Conservation (phyloP, 1,284 basidiomycete genomes). For the Bjerkandera adusta region DNA sequence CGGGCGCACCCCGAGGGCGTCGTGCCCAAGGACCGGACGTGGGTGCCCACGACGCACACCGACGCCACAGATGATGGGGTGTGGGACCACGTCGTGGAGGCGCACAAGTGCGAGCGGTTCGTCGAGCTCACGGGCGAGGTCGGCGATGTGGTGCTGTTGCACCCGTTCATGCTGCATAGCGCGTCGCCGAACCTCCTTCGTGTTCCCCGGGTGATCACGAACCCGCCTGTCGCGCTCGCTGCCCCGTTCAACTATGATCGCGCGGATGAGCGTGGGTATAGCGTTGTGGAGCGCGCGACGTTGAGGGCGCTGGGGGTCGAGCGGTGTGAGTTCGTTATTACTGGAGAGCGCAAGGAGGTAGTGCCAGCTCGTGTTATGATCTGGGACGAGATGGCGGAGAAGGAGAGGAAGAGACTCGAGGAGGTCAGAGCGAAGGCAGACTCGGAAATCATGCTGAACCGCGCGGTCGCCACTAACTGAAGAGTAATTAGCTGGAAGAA, state of each 20-base stretch:
- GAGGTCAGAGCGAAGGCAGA: constrained; percentile 1
- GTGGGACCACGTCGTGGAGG: constrained; percentile 5
- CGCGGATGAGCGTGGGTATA: constrained; percentile 31
- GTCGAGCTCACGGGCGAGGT: constrained; percentile 34
- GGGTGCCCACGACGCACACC: constrained; percentile 2
- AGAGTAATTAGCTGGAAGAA: no score
- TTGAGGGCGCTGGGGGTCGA: constrained; percentile 30
- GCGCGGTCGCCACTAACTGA: no score
- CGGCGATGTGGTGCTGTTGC: constrained; percentile 38
- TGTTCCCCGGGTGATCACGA: constrained; percentile 37
- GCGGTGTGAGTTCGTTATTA: constrained; percentile 8
- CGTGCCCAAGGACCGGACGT: constrained; percentile 11
- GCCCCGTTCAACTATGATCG: constrained; percentile 36
- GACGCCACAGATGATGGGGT: neutral
- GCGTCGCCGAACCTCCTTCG: constrained; percentile 36
- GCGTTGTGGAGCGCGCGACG: constrained; percentile 31
- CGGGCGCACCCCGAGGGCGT: constrained; percentile 19
- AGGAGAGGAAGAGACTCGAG: constrained; percentile 11
- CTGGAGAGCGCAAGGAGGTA: constrained; percentile 9
- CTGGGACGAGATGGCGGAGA: constrained; percentile 12
- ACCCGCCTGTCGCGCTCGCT: constrained; percentile 36
- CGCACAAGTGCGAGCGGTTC: constrained; percentile 29
- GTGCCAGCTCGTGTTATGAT: constrained; percentile 12
- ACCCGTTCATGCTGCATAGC: constrained; percentile 38
- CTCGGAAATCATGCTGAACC: no score